Evolutionary conservation across 176 grass and related monocot genomes (phyloP).

Genomic region (Avena insularis): DNA sequence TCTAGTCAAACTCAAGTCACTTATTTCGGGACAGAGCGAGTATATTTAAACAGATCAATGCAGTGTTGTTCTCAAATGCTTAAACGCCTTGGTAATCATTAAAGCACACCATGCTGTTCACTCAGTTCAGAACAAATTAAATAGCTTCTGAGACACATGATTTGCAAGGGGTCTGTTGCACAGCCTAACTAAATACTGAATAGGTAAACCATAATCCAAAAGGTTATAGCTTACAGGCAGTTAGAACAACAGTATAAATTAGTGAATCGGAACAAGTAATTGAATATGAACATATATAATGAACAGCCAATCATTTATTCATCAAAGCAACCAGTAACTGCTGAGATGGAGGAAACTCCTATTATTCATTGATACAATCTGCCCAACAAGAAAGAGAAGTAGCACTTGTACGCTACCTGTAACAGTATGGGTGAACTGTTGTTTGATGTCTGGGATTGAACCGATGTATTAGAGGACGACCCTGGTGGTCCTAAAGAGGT

Average conservation of each 20-base stretch:
- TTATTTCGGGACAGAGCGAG: too few relatives aligned
- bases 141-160: not conserved
- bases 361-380: constrained; percentile 26
- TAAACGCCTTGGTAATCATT: constrained; percentile 19
- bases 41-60: constrained; percentile 15
- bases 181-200: constrained; percentile 7
- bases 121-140: constrained; percentile 14
- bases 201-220: constrained; percentile 33
- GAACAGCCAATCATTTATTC: constrained; percentile 29
- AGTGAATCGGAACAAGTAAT: constrained; percentile 11
- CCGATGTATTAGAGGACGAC: constrained; percentile 49
- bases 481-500: constrained; percentile 62
- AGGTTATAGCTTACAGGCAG: constrained; percentile 10
- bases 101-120: not conserved
- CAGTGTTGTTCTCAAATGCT: constrained; percentile 3
- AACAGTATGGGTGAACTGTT: constrained; percentile 92
- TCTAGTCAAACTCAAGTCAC: too few relatives aligned
- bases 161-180: constrained; percentile 13
- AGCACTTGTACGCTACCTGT: constrained; percentile 70
- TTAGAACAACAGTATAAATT: not conserved
- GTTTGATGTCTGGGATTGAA: constrained; percentile 81
- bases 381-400: not conserved
- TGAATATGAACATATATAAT: constrained; percentile 26
- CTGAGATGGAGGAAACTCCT: not conserved
- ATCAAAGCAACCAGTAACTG: constrained; percentile 33